Evolutionary conservation across 495 filamentous ascomycete species (phyloP).

Genomic region (Xanthoparmelia taractica): DNA sequence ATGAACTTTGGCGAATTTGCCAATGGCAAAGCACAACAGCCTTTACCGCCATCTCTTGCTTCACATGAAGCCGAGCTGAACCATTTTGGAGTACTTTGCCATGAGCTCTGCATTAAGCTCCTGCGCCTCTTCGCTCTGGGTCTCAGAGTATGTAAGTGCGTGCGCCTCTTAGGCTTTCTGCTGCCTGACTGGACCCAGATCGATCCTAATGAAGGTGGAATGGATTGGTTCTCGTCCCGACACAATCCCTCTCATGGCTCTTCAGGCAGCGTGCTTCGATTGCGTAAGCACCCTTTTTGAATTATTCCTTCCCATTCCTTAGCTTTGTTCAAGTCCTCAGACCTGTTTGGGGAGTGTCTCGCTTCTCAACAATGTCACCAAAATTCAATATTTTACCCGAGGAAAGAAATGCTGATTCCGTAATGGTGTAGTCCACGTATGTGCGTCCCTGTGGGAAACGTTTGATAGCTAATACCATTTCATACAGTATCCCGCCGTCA

Average conservation of each 20-base stretch:
- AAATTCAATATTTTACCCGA: not conserved
- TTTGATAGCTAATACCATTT: constrained; percentile 21
- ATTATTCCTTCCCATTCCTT: not conserved
- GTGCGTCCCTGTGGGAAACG: constrained; percentile 1
- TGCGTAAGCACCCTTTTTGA: constrained; percentile 30
- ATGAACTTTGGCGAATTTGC: constrained; percentile 85
- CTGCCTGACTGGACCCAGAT: constrained; percentile 31
- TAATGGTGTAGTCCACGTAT: constrained; percentile 40
- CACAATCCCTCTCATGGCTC: constrained; percentile 53
- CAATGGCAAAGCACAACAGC: constrained; percentile 67
- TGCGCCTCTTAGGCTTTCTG: not conserved
- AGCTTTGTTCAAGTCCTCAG: not conserved
- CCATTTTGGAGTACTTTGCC: constrained; percentile 61
- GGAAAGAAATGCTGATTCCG: not conserved
- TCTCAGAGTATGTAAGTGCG: constrained; percentile 44
- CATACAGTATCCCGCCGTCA: constrained; percentile 25
- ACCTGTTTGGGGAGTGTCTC: not conserved
- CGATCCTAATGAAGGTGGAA: constrained; percentile 37
- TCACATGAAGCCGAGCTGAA: constrained; percentile 52
- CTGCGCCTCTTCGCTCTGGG: constrained; percentile 69
- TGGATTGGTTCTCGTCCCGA: constrained; percentile 65
- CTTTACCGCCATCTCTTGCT: constrained; percentile 59
- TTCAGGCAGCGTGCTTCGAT: constrained; percentile 70
- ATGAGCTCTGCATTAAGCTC: constrained; percentile 62
- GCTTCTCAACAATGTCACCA: not conserved